Base-by-base conservation (phyloP, 768 basidiomycete species). In the Udeniomyces megalosporus region DNA sequence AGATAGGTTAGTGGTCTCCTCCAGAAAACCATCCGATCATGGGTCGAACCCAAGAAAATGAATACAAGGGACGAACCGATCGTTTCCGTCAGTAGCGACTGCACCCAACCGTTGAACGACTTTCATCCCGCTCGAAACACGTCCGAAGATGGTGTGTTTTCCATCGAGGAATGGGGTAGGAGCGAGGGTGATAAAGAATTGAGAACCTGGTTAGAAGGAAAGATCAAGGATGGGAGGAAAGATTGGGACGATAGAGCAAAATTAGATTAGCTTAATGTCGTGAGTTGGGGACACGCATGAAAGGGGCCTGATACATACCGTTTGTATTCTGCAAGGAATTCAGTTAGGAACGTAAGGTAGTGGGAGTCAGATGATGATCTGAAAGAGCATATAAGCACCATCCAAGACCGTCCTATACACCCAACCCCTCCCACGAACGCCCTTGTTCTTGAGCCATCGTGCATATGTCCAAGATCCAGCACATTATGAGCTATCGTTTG, bases 41-140 rank as follows among this genome's bases (percentile, higher is more conserved):
- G 31, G 10, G 31, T 26, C 14, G 29, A 7, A 34, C 6, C 28
- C 31, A 10, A 7, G 31, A 5, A 34, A 20, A 20, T n/a, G n/a
- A 32, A 24, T 7, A 24, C 15, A 22, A 10, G 31, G 5, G 14
- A 76, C 84, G 54, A 55, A 86, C 91, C 81, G 78, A 72, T 96
- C 91, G 69, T 96, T 87, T 20, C 79, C 78, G 70, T 99, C 90
- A 20, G 87, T 86, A 3, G 82, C 84, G 2, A 96, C 92, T 1
- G 91, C 84, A 42, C 92, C 93, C 47, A 99, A 73, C n/a, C 95
- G 78, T 69, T 95, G 88, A 20, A 95, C 80, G 10, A 96, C 91
- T 38, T 86, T 79, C 84, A 97, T 96, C 0, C 93, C 95, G 22
- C 81, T 78, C 69, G 80, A 82, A 7, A 99, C 89, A 7, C 95